A percentile compares a stretch with the other conserved stretches of the same genome.
phyloP scores from a whole-genome alignment of 768 basidiomycete genomes.

The Amyloporia xantha region DNA sequence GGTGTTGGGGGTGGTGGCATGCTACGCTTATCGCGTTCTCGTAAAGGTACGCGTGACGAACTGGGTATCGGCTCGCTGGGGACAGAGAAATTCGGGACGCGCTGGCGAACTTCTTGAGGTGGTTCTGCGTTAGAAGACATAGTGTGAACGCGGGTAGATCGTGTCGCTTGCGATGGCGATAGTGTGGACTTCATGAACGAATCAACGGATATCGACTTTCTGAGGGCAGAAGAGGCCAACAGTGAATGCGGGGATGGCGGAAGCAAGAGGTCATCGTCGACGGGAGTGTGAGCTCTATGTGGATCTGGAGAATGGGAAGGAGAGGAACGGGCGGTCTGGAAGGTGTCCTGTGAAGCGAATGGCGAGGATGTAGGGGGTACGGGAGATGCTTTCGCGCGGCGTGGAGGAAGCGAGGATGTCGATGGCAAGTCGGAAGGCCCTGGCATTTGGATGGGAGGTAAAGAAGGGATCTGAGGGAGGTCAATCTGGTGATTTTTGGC shows the following conservation, averaged over 20 bases:
- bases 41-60: constrained; percentile 26
- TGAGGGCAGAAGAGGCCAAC: constrained; percentile 37
- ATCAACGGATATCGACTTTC: constrained; percentile 75
- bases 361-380: constrained; percentile 33
- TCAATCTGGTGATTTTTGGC: constrained; percentile 22
- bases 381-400: constrained; percentile 36
- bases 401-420: constrained; percentile 18
- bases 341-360: constrained; percentile 19
- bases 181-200: constrained; percentile 46
- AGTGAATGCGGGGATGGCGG: constrained; percentile 22
- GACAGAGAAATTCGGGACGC: constrained; percentile 10
- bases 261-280: constrained; percentile 21
- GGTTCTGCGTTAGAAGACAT: constrained; percentile 14
- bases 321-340: constrained; percentile 23
- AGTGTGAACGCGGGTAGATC: constrained; percentile 14
- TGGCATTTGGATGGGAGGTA: constrained; percentile 41
- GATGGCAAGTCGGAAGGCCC: constrained; percentile 21
- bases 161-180: constrained; percentile 6
- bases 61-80: constrained; percentile 28
- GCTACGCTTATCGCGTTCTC: constrained; percentile 19
- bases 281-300: background rate
- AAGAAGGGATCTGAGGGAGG: constrained; percentile 33
- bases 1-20: constrained; percentile 24
- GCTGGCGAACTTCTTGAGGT: constrained; percentile 12
- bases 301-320: constrained; percentile 9